Base-by-base conservation (phyloP, 2,329 filamentous ascomycete genomes). In the Ascochyta pisi region DNA sequence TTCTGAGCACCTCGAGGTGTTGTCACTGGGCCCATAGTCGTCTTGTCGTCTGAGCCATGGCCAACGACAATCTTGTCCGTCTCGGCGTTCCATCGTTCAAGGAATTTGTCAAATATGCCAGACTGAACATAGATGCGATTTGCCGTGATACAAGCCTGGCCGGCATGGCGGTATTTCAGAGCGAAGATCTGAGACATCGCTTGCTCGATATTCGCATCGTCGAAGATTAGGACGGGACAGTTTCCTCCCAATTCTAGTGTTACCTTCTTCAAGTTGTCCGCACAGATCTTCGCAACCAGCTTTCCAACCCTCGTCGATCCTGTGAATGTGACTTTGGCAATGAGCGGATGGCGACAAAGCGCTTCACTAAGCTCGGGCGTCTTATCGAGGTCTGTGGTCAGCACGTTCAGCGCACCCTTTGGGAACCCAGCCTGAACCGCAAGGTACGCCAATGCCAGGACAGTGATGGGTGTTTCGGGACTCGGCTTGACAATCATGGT, bases 111-210 rank as follows among this genome's bases (percentile, higher is more conserved):
- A 70, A 87, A 86, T 8, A 91, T 81, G 12, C 81, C 82, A 2
- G 77, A 79, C 69, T 89, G 86, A 3, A 89, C 83, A 67, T 86
- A 88, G 26, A 89, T 82, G 0, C 86, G 79, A 67, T 89, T 89
- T 7, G 86, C 86, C 0, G 85, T 85, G 58, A 89, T 84, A 63
- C 86, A 89, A 3, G 85, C 84, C 71, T 89, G 86, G 3, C 86
- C 86, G 3, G 86, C 85, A 66, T 88, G 84, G 8, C 83, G 77
- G 76, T 81, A 84, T 66, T 84, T 84, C 16, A 85, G 71, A 0
- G 77, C 68, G 63, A 81, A 81, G 68, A 71, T 79, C 74, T 61
- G 80, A 7, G 57, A 57, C 53, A 76, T 70, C n/a, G 82, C 82
- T 64, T 83, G 80, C 15, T 87, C 81, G 19, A 88, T 76, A 63